A percentile compares a stretch with the other conserved stretches of the same genome.
Conservation (phyloP, 2,329 filamentous ascomycete species). For the Ramularia endophylla region DNA sequence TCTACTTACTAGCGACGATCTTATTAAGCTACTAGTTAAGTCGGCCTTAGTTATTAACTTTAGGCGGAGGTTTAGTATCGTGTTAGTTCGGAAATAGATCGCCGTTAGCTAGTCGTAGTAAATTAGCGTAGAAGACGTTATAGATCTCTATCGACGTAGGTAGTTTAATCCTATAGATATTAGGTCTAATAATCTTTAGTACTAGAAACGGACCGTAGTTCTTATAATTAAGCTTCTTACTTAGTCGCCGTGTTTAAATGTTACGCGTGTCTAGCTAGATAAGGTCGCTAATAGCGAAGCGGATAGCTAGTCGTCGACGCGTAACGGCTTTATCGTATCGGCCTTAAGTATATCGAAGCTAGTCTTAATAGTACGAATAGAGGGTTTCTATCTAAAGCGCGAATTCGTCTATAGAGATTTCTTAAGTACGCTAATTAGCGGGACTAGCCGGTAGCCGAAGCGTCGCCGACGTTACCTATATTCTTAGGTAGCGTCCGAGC, state of each 20-base stretch:
- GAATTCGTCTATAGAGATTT: not conserved
- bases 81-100: not conserved
- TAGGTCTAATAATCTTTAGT: not conserved
- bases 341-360: not conserved
- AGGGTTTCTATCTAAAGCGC: not conserved
- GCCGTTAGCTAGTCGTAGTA: not conserved
- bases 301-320: not conserved
- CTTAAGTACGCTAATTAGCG: not conserved
- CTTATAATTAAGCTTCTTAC: slow-evolving; percentile 3
- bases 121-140: slow-evolving; percentile 3
- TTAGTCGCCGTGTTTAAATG: not conserved
- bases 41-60: not conserved
- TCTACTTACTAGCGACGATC: not conserved
- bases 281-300: not conserved
- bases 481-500: not conserved
- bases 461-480: not conserved
- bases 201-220: not conserved
- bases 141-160: not conserved
- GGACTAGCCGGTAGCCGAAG: not conserved
- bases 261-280: slow-evolving; percentile 4
- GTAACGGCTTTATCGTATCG: not conserved
- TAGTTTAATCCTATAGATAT: not conserved
- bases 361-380: not conserved
- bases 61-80: not conserved
- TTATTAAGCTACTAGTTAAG: not conserved